Percentiles rank a stretch among this genome's conserved stretches.
Conservation (phyloP, 2,329 filamentous ascomycete genomes). For the Pyrenochaeta sp. region DNA sequence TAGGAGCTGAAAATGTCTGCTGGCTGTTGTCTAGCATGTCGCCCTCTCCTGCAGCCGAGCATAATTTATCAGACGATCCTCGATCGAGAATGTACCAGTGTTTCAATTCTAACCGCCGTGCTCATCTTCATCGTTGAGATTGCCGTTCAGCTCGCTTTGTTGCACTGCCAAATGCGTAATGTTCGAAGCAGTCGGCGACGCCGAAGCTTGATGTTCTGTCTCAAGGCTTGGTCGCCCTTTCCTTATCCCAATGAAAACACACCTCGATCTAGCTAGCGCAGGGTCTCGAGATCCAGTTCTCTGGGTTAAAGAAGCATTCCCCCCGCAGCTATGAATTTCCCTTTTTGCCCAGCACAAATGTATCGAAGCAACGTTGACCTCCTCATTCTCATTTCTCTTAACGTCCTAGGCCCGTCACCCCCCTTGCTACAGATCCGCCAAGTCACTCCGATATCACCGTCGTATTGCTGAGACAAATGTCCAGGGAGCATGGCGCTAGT, state of each 20-base stretch:
- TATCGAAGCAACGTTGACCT: conserved; percentile 3
- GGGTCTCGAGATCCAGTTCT: conserved; percentile 5
- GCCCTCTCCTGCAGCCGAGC: too few species aligned
- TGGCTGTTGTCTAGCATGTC: too few species aligned
- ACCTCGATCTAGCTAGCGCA: conserved; percentile 15
- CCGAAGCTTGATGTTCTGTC: conserved; percentile 10
- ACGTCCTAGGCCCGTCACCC: conserved; percentile 8
- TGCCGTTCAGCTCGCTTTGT: not conserved
- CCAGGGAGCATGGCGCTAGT: conserved; percentile 6
- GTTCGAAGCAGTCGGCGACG: not conserved
- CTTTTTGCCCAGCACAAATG: conserved; percentile 14
- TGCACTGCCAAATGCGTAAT: conserved; percentile 1
- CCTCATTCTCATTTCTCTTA: conserved; percentile 2
- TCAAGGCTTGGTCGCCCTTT: conserved; percentile 22
- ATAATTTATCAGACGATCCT: too few species aligned
- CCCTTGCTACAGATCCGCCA: conserved; percentile 10
- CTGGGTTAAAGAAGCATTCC: conserved; percentile 24
- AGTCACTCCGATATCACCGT: not conserved
- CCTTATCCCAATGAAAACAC: conserved; percentile 19
- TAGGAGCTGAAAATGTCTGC: too few species aligned
- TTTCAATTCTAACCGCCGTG: not conserved
- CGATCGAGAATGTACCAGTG: not conserved
- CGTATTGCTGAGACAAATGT: conserved; percentile 10
- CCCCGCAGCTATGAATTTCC: conserved; percentile 15
- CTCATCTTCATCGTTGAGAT: not conserved